phyloP scores from a whole-genome alignment of 495 filamentous ascomycete species.

The Glonium stellatum region DNA sequence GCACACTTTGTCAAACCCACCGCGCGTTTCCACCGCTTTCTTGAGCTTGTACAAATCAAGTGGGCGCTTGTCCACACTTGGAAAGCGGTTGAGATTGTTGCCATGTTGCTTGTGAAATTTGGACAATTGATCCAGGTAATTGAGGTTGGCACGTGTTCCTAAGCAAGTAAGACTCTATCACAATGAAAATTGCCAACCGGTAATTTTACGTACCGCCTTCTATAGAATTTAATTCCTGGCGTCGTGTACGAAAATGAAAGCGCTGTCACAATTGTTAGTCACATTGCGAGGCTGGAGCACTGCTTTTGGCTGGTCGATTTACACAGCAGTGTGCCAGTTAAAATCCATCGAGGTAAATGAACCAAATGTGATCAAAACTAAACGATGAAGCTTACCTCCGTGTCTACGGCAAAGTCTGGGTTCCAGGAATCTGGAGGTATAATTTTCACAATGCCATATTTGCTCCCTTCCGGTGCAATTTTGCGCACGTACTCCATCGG shows the following conservation, averaged over 20 bases:
- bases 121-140: slow-evolving; percentile 87
- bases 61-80: slow-evolving; percentile 95
- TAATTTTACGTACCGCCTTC: slow-evolving; percentile 77
- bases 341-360: slow-evolving; percentile 16
- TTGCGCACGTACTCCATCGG: slow-evolving; percentile 87
- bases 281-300: background rate
- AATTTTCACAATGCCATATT: slow-evolving; percentile 91
- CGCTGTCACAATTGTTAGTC: slow-evolving; percentile 46
- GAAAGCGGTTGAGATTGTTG: slow-evolving; percentile 85
- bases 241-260: slow-evolving; percentile 94
- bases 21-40: slow-evolving; percentile 88
- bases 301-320: too few species aligned
- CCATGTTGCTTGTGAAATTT: slow-evolving; percentile 98
- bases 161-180: slow-evolving; percentile 19
- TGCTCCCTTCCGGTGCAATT: slow-evolving; percentile 72
- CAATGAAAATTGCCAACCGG: slow-evolving; percentile 11
- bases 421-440: slow-evolving; percentile 92
- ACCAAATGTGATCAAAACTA: background rate
- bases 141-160: slow-evolving; percentile 92
- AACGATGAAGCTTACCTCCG: slow-evolving; percentile 60
- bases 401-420: slow-evolving; percentile 91
- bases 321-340: background rate
- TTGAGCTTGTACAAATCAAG: slow-evolving; percentile 93
- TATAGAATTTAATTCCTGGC: slow-evolving; percentile 95
- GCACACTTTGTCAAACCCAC: slow-evolving; percentile 92